Evolutionary conservation across 768 basidiomycete genomes (phyloP).

Genomic region (Auricularia sp.): DNA sequence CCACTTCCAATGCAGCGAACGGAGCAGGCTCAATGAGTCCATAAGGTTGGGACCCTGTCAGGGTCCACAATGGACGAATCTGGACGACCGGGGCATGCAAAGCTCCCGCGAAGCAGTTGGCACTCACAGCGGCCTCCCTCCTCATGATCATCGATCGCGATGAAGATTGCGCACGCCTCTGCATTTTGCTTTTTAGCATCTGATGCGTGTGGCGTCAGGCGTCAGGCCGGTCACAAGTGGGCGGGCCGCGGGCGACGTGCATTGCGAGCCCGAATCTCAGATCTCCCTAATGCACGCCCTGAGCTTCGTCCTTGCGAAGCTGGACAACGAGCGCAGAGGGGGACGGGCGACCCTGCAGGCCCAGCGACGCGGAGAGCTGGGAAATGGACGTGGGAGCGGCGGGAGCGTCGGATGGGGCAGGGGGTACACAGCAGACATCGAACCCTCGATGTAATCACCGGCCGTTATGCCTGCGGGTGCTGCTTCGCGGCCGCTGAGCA

Average conservation of each 20-base stretch:
- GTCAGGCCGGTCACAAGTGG: neutral
- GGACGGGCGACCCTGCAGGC: neutral
- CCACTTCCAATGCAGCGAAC: no score
- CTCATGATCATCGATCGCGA: neutral
- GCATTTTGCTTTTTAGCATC: neutral
- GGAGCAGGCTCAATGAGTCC: no score
- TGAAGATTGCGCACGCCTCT: neutral
- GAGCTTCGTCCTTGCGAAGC: no score
- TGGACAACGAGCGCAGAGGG: no score
- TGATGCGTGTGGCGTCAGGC: neutral
- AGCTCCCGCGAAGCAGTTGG: no score
- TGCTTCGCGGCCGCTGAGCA: neutral
- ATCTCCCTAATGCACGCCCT: no score
- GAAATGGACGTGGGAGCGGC: neutral
- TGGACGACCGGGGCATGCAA: no score
- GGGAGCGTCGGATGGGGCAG: neutral
- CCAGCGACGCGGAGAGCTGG: neutral
- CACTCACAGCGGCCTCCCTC: no score
- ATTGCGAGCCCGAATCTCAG: neutral
- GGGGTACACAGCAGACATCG: neutral
- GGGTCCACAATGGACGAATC: no score
- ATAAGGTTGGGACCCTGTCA: no score
- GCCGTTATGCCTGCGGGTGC: neutral
- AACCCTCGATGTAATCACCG: neutral
- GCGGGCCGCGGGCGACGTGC: no score